Conservation (phyloP, 148 eudicot species). For the Gaultheria prostrata region DNA sequence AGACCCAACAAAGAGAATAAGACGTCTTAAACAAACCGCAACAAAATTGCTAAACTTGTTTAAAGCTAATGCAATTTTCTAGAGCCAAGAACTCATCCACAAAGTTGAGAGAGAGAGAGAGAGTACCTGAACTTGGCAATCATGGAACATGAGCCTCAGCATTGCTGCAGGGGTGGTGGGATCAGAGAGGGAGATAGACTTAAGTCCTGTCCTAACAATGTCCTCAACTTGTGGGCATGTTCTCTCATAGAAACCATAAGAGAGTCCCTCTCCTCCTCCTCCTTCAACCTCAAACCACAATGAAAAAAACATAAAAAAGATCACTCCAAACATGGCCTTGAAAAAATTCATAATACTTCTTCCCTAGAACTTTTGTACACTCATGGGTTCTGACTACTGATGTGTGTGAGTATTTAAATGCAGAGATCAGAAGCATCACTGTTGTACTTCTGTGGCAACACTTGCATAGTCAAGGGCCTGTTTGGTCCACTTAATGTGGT, state of each 20-base stretch:
- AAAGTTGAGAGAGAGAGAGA: neutral
- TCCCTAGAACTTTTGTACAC: neutral
- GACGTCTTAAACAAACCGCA: neutral
- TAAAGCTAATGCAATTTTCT: neutral
- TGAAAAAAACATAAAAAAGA: neutral
- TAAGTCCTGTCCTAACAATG: conserved; percentile 38
- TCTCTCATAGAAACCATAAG: conserved; percentile 34
- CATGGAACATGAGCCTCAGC: conserved; percentile 56
- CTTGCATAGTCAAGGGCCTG: neutral
- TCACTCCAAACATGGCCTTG: neutral
- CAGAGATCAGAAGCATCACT: neutral
- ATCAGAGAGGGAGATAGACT: conserved; percentile 33
- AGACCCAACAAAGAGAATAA: no score
- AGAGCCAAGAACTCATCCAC: neutral
- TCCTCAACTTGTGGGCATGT: conserved; percentile 48
- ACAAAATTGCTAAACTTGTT: neutral
- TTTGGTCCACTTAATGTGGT: neutral
- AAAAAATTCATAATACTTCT: neutral
- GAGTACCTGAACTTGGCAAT: conserved; percentile 66
- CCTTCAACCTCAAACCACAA: neutral
- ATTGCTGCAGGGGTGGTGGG: conserved; percentile 47
- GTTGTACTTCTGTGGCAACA: neutral
- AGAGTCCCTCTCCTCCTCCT: conserved; percentile 17
- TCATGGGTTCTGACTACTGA: neutral
- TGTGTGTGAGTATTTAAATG: neutral